A percentile compares a stretch with the other conserved stretches of the same genome.
Conservation (phyloP, 2,329 filamentous ascomycete species). For the Monilinia aucupariae region DNA sequence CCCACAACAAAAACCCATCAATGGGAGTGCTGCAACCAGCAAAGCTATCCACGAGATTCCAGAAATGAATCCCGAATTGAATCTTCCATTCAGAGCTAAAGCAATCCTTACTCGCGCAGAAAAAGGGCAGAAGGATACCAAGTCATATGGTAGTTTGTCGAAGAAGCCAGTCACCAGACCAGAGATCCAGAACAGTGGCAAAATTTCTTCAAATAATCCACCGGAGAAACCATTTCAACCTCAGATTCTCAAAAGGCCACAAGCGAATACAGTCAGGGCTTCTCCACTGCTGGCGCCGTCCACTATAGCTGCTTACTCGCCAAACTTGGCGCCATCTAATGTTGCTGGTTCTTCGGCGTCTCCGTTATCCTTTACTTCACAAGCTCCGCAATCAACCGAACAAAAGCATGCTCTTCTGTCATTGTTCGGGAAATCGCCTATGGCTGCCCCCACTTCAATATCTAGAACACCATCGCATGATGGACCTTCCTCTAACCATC, state of each 20-base stretch:
- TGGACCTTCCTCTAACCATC: conserved; percentile 15
- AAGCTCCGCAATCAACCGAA: conserved; percentile 39
- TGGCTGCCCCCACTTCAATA: conserved; percentile 13
- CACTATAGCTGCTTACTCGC: conserved; percentile 30
- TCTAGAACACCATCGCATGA: conserved; percentile 14
- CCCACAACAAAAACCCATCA: not conserved
- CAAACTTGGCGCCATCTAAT: conserved; percentile 18
- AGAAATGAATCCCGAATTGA: conserved; percentile 29
- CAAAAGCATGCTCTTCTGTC: conserved; percentile 43
- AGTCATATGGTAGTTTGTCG: conserved; percentile 4
- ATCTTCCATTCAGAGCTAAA: conserved; percentile 30
- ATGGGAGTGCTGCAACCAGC: conserved; percentile 17
- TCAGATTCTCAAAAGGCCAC: conserved; percentile 48
- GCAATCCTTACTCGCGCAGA: conserved; percentile 31
- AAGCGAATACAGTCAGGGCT: conserved; percentile 33
- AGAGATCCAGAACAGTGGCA: conserved; percentile 3
- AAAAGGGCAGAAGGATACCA: conserved; percentile 20
- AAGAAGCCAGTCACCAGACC: conserved; percentile 2
- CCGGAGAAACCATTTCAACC: conserved; percentile 45
- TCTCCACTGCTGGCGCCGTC: conserved; percentile 10
- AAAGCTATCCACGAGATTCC: conserved; percentile 7
- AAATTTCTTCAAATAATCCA: conserved; percentile 24
- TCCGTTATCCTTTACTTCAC: conserved; percentile 10
- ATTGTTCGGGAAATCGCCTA: conserved; percentile 29
- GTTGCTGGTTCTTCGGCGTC: not conserved